Evolutionary conservation across 352 stramenopile species (phyloP).

Genomic region (Phytophthora agathidicida): DNA sequence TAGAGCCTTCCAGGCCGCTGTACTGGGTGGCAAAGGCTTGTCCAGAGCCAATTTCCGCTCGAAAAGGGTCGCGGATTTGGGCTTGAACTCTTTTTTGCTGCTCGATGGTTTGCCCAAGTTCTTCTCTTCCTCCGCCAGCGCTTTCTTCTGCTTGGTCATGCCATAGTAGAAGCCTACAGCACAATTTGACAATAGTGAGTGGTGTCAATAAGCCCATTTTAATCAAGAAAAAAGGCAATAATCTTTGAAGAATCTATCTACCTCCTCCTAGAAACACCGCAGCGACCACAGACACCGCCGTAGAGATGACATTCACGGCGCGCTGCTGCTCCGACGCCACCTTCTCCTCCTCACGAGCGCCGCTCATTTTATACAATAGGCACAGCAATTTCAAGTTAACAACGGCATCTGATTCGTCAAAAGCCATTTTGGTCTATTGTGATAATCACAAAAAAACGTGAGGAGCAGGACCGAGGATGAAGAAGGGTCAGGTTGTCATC

Average conservation of each 20-base stretch:
- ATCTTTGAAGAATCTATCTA: too few species aligned
- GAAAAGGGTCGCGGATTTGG: slow-evolving; percentile 38
- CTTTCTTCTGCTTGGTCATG: slow-evolving; percentile 48
- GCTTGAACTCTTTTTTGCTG: slow-evolving; percentile 29
- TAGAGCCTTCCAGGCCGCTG: slow-evolving; percentile 50
- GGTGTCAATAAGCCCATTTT: not conserved
- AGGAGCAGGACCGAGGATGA: slow-evolving; percentile 29
- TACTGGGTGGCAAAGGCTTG: slow-evolving; percentile 36
- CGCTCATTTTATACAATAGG: slow-evolving; percentile 19
- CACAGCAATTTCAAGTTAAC: not conserved
- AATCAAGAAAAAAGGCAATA: not conserved
- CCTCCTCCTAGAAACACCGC: slow-evolving; percentile 51
- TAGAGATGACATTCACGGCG: slow-evolving; percentile 26
- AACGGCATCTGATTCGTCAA: slow-evolving; percentile 3
- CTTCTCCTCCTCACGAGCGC: slow-evolving; percentile 4
- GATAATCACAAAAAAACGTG: too few species aligned
- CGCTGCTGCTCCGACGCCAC: slow-evolving; percentile 14
- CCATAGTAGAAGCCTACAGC: slow-evolving; percentile 68
- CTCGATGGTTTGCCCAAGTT: slow-evolving; percentile 8
- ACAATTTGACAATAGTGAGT: slow-evolving; percentile 28
- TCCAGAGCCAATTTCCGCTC: slow-evolving; percentile 51
- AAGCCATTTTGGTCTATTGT: too few species aligned
- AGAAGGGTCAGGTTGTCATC: slow-evolving; percentile 34
- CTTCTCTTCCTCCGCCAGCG: slow-evolving; percentile 44
- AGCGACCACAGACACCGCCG: slow-evolving; percentile 42